A percentile compares a stretch with the other conserved stretches of the same genome.
Conservation (phyloP, 768 basidiomycete species). For the Cystofilobasidium capitatum region DNA sequence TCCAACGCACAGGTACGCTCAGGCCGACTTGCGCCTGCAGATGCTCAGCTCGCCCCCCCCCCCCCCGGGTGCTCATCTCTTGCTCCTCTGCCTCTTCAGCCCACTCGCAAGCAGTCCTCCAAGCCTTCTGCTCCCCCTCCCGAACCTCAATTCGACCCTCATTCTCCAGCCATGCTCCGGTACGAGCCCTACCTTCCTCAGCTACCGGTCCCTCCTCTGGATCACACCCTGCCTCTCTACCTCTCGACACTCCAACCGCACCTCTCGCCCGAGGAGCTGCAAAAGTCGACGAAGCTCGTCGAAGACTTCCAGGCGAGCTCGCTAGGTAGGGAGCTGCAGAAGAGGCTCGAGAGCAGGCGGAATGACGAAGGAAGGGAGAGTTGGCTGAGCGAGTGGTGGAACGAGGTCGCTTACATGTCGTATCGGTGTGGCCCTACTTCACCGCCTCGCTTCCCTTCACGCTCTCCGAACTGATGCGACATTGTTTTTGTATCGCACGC, state of each 20-base stretch:
- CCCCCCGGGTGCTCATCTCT: no score
- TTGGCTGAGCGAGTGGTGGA: slow-evolving; percentile 99
- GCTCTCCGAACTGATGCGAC: neutral
- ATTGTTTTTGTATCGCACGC: neutral
- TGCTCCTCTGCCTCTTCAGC: no score
- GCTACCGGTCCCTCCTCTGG: slow-evolving; percentile 74
- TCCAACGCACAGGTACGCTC: no score
- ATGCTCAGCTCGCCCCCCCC: no score
- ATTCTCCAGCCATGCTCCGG: slow-evolving; percentile 25
- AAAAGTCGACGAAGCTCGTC: slow-evolving; percentile 52
- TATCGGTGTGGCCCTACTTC: slow-evolving; percentile 46
- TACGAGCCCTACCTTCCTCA: slow-evolving; percentile 53
- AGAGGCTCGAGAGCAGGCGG: slow-evolving; percentile 65
- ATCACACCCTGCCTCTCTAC: slow-evolving; percentile 78
- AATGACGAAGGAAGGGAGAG: slow-evolving; percentile 48
- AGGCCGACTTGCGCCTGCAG: no score
- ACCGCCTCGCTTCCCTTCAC: neutral
- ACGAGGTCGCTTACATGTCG: slow-evolving; percentile 76
- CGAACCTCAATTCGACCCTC: slow-evolving; percentile 23
- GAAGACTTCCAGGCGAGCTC: slow-evolving; percentile 61
- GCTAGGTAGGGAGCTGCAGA: slow-evolving; percentile 62
- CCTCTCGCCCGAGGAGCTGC: slow-evolving; percentile 55
- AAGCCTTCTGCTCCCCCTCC: neutral
- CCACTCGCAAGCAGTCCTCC: neutral
- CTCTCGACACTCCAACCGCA: slow-evolving; percentile 74